Evolutionary conservation across 2,329 filamentous ascomycete species (phyloP).

Genomic region (Septoria petroselini): DNA sequence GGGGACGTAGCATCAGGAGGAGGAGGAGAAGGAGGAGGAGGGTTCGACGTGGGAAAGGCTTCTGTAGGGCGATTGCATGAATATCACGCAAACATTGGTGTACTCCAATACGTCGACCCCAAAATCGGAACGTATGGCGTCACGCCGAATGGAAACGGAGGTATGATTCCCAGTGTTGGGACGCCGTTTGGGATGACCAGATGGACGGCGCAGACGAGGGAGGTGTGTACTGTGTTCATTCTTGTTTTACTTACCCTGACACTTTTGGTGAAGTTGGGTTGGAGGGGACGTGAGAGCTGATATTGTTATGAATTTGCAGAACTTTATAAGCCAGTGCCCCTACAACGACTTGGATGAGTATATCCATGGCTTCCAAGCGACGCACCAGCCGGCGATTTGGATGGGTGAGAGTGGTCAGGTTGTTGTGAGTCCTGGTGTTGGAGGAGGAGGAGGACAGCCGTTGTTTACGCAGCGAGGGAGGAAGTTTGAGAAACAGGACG

Average conservation of each 20-base stretch:
- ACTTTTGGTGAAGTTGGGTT: too few species aligned
- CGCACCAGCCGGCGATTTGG: slow-evolving; percentile 54
- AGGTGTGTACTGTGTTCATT: too few species aligned
- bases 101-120: slow-evolving; percentile 35
- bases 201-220: slow-evolving; percentile 50
- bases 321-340: slow-evolving; percentile 51
- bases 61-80: not conserved
- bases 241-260: too few species aligned
- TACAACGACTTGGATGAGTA: slow-evolving; percentile 46
- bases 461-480: slow-evolving; percentile 45
- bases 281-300: too few species aligned
- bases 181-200: slow-evolving; percentile 51
- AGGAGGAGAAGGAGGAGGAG: not conserved
- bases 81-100: slow-evolving; percentile 32
- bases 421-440: slow-evolving; percentile 44
- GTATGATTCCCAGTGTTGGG: slow-evolving; percentile 39
- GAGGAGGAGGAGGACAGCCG: too few species aligned
- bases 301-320: slow-evolving; percentile 31
- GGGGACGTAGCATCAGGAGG: not conserved
- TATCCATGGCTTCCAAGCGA: slow-evolving; percentile 51
- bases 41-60: not conserved
- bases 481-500: slow-evolving; percentile 44
- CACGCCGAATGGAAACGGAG: slow-evolving; percentile 37
- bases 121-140: slow-evolving; percentile 36
- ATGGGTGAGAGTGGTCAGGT: slow-evolving; percentile 52